Conservation (phyloP, 805 yeast genomes). For the Pichia deserticola region DNA sequence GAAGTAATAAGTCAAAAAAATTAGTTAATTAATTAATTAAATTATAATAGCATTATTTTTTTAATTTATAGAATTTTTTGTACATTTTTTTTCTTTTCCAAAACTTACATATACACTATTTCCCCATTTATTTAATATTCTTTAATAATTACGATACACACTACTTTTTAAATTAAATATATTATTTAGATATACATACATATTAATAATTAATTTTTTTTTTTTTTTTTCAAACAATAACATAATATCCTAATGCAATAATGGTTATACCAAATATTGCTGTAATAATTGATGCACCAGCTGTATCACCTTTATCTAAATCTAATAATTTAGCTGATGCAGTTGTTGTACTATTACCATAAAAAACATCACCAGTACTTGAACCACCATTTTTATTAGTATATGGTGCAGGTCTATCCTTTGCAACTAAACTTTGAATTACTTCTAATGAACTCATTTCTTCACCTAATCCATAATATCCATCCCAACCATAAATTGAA, state of each 20-base stretch:
- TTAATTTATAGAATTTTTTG: too few species aligned
- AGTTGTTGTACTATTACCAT: constrained; percentile 46
- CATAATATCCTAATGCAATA: constrained; percentile 21
- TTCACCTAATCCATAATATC: constrained; percentile 66
- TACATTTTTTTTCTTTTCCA: too few species aligned
- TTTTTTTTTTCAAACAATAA: constrained; percentile 3
- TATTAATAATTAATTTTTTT: background rate
- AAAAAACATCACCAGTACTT: constrained; percentile 50
- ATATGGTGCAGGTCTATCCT: constrained; percentile 43
- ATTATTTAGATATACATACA: too few species aligned
- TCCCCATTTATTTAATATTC: too few species aligned
- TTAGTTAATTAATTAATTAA: background rate
- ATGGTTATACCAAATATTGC: constrained; percentile 39
- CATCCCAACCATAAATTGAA: constrained; percentile 46
- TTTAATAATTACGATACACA: too few species aligned
- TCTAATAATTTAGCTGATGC: constrained; percentile 34
- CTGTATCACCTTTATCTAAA: constrained; percentile 42
- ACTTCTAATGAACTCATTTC: constrained; percentile 69
- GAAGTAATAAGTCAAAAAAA: constrained; percentile 11
- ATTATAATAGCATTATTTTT: too few species aligned
- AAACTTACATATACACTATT: too few species aligned
- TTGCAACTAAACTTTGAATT: constrained; percentile 42
- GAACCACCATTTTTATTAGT: constrained; percentile 30
- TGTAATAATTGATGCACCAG: constrained; percentile 67
- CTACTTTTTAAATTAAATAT: too few species aligned